Conservation (phyloP, 2,329 filamentous ascomycete species). For the Colletotrichum aenigma region DNA sequence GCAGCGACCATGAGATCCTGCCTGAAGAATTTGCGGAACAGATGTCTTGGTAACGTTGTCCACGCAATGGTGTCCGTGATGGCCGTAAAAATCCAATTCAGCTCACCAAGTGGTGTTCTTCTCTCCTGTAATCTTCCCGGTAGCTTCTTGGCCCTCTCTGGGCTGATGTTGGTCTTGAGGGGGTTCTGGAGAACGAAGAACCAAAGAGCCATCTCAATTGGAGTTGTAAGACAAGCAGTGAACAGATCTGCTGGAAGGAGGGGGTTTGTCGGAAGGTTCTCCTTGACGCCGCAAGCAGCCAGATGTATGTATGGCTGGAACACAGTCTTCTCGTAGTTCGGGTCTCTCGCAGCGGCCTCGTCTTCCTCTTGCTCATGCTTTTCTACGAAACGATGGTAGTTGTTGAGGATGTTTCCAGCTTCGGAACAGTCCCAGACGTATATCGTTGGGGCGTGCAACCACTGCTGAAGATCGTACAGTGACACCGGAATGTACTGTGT, state of each 20-base stretch:
- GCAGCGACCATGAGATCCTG: conserved; percentile 99
- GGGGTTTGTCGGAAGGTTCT: conserved; percentile 94
- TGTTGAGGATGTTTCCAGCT: conserved; percentile 92
- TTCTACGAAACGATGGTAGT: conserved; percentile 92
- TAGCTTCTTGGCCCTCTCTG: conserved; percentile 86
- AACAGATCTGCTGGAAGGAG: conserved; percentile 93
- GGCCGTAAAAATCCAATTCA: conserved; percentile 99
- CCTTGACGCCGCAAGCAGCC: conserved; percentile 87
- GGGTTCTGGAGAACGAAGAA: conserved; percentile 97
- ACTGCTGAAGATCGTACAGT: conserved; percentile 91
- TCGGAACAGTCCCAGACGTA: conserved; percentile 99
- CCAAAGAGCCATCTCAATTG: conserved; percentile 95
- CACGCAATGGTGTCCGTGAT: conserved; percentile 99
- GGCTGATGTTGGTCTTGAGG: conserved; percentile 67
- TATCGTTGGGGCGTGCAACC: conserved; percentile 93
- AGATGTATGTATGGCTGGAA: conserved; percentile 81
- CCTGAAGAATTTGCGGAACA: conserved; percentile 96
- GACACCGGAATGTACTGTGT: conserved; percentile 99
- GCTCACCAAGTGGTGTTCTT: conserved; percentile 89
- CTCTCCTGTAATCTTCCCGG: conserved; percentile 92
- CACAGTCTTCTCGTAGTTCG: conserved; percentile 80
- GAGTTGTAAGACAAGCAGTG: conserved; percentile 93
- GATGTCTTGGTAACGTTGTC: conserved; percentile 87
- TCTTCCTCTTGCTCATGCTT: conserved; percentile 92
- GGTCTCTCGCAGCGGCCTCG: conserved; percentile 76